Base-by-base conservation (phyloP, 1,284 basidiomycete species). In the Pseudozyma thailandica region DNA sequence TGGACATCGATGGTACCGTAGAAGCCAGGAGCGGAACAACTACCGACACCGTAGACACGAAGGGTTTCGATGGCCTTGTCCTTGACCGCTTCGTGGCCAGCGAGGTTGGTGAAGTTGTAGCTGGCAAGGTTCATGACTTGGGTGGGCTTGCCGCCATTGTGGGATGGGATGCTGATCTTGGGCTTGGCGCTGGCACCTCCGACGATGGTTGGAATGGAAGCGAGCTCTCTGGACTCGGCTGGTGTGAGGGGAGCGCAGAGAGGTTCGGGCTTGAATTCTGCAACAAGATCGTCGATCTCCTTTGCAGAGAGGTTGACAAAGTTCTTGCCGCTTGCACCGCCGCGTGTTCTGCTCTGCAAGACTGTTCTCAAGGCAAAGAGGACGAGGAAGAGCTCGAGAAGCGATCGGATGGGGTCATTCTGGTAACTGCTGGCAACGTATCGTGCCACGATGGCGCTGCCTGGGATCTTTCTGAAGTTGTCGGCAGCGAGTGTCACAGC, bases 1-100 rank as follows among this genome's bases (percentile, higher is more conserved):
- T 98, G 95, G 8, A 96, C 92, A 75, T 98, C 95, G 61, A 97
- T 88, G 9, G 92, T 96, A 21, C 96, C 96, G 84, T 98, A 98
- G 86, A 99, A 99, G 8, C 94, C 94, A 28, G 94, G 91, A 35
- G 96, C 96, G 15, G 95, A 94, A 80, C 96, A 99, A 74, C 91
- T 92, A 6, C 95, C 96, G 2, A 98, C 88, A 31, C 96, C 96
- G 76, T 97, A 98, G 82, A 91, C 91, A 54, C 90, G 87, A n/a
- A 98, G 85, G 0, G 91, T 92, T 56, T 92, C 90, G 21, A 96
- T 87, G 6, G 94, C 93, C 38, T 89, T 88, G 49, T 92, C 88
- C 83, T 94, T 94, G 84, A 98, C 90, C 52, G 87, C 85, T 62
- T 97, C 93, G 78, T 93, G 92, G 23, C 91, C 91, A 35, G 92